A percentile compares a stretch with the other conserved stretches of the same genome.
phyloP scores from a whole-genome alignment of 306 rosid genomes.

The Hippophae rhamnoides region DNA sequence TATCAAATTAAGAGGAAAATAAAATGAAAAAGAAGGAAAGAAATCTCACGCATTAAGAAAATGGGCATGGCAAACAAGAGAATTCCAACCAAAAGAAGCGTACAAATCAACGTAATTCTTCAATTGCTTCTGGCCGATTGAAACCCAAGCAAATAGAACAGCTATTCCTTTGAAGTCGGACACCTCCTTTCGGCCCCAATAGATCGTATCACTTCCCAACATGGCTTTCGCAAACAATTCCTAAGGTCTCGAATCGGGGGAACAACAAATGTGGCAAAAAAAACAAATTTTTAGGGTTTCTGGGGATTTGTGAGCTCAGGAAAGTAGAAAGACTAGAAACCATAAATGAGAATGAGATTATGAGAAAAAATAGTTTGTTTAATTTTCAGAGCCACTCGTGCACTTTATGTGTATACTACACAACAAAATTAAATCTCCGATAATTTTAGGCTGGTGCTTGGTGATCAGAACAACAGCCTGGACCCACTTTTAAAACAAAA shows the following conservation, averaged over 20 bases:
- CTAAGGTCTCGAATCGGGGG: neutral
- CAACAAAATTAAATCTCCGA: neutral
- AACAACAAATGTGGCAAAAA: neutral
- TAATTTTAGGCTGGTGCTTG: neutral
- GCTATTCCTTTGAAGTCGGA: slow-evolving; percentile 58
- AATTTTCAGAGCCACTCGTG: slow-evolving; percentile 15
- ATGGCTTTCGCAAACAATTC: slow-evolving; percentile 25
- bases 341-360: neutral
- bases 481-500: too few species aligned
- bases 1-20: neutral
- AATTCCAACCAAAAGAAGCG: slow-evolving; percentile 73
- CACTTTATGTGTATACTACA: neutral
- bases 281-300: neutral
- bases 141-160: slow-evolving; percentile 84
- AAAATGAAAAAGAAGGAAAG: neutral
- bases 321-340: neutral
- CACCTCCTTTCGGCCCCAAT: slow-evolving; percentile 69
- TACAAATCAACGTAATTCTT: slow-evolving; percentile 54
- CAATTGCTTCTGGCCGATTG: slow-evolving; percentile 46
- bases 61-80: slow-evolving; percentile 73
- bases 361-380: too few species aligned
- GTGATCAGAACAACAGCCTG: too few species aligned
- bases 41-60: slow-evolving; percentile 65
- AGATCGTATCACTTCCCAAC: slow-evolving; percentile 36
- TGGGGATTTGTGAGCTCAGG: neutral